Percentiles rank a stretch among this genome's conserved stretches.
Conservation (phyloP, 441 rosid genomes). For the Eruca vesicaria region DNA sequence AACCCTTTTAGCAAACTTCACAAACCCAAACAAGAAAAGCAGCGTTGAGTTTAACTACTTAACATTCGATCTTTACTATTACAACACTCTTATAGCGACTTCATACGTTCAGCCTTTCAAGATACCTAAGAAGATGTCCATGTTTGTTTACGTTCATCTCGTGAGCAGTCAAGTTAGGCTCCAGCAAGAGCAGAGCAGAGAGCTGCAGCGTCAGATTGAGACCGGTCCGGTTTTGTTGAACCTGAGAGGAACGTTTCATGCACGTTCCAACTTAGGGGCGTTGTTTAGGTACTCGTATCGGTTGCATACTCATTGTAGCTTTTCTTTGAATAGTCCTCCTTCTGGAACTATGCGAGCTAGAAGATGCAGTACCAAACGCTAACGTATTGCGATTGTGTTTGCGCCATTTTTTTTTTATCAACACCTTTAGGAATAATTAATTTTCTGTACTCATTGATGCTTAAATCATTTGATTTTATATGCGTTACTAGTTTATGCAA, state of each 20-base stretch:
- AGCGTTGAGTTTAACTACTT: conserved; percentile 57
- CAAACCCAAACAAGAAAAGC: conserved; percentile 78
- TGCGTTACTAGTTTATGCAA: conserved; percentile 17
- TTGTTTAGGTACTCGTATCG: conserved; percentile 67
- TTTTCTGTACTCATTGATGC: conserved; percentile 11
- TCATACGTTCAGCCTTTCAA: conserved; percentile 64
- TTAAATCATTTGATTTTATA: neutral
- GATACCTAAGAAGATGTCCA: conserved; percentile 40
- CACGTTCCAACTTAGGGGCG: conserved; percentile 63
- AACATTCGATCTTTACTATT: conserved; percentile 69
- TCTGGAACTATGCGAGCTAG: conserved; percentile 53
- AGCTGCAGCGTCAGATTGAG: conserved; percentile 53
- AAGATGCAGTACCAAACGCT: conserved; percentile 77
- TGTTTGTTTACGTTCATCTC: conserved; percentile 48
- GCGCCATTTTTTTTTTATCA: neutral
- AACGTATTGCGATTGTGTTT: conserved; percentile 15
- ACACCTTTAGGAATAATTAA: conserved; percentile 6
- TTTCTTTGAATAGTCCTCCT: conserved; percentile 66
- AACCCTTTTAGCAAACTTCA: conserved; percentile 64
- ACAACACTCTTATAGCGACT: conserved; percentile 57
- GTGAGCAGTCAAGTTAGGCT: conserved; percentile 76
- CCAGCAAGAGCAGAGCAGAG: conserved; percentile 39
- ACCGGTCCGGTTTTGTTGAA: conserved; percentile 49
- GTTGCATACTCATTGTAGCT: conserved; percentile 57
- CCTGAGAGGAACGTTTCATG: conserved; percentile 61